Base-by-base conservation (phyloP, 495 filamentous ascomycete genomes). In the Aspergillus sparsus region DNA sequence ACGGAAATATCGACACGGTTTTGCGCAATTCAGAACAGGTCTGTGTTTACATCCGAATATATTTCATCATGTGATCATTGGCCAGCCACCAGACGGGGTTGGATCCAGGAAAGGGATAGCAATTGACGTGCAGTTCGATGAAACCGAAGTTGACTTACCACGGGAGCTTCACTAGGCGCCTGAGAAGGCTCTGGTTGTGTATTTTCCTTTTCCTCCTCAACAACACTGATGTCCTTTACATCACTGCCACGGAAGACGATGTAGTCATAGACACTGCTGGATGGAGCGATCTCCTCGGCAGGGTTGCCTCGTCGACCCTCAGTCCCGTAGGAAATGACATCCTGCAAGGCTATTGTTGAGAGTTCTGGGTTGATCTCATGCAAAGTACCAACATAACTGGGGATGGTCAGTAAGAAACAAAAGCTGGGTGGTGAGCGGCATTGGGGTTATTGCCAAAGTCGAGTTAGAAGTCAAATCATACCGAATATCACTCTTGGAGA, bases 231-330 rank as follows among this genome's bases (percentile, higher is more conserved):
- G 71, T 99, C 93, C 77, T 98, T 98, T 68, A 99, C 94, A 81
- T 99, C 94, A 72, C 92, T 97, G 54, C 95, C 94, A 49, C 93
- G 90, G 73, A 99, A 99, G 60, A 99, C 93, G 67, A 99, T 97
- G 80, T 99, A 98, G 71, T 98, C 95, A 78, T 97, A 99, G 66
- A 97, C 79, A 64, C 87, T 88, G 54, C 90, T 84, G 0, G 91
- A 93, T 7, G 89, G 82, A 21, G 89, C 76, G 42, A 97, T 87
- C 74, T 96, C 92, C 39, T 94, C 89, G 7, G 84, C 82, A 7
- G 88, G 89, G 56, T 86, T 86, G 65, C 79, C 83, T 68, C 85
- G 87, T 53, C 94, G 89, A 42, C 92, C 91, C 80, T 99, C 94
- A 12, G 93, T 97, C 60, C 94, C 94, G 71, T 85, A 94, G 1